These are phyloP conservation scores for Boletus barrowsii DNA, from an alignment of 768 basidiomycete species.

Conservation along the genomic window DNA sequence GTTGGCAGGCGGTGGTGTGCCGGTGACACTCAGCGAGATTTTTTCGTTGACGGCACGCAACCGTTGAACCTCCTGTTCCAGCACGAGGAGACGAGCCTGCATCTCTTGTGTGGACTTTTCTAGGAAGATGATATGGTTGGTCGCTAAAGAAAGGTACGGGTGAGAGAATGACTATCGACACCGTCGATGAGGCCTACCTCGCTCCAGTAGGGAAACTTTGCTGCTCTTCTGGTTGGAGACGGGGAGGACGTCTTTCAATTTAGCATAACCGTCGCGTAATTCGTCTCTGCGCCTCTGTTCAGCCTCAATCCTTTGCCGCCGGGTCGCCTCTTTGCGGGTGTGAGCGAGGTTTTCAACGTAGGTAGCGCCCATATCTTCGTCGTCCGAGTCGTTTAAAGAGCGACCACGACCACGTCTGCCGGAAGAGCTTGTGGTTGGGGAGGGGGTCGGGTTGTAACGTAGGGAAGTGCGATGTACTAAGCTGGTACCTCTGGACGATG, in stretches of 20 bases:
- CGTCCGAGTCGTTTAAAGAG: conserved; percentile 73
- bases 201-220: conserved; percentile 84
- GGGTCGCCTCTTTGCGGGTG: conserved; percentile 79
- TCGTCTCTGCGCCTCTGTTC: conserved; percentile 88
- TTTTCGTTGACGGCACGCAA: conserved; percentile 80
- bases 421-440: conserved; percentile 69
- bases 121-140: conserved; percentile 71
- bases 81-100: conserved; percentile 58
- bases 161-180: conserved; percentile 9
- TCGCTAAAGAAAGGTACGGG: conserved; percentile 46
- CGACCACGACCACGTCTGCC: conserved; percentile 62
- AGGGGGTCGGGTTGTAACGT: conserved; percentile 81
- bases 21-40: conserved; percentile 63
- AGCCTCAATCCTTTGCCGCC: conserved; percentile 84
- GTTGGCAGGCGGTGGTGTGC: conserved; percentile 54
- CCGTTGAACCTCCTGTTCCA: conserved; percentile 69
- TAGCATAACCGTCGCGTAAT: conserved; percentile 84
- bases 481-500: conserved; percentile 71
- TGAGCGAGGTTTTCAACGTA: conserved; percentile 71
- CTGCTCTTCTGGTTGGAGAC: conserved; percentile 88
- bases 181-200: conserved; percentile 52
- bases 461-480: conserved; percentile 68
- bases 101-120: conserved; percentile 73
- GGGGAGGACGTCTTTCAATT: conserved; percentile 83
- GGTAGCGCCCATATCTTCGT: conserved; percentile 67